Evolutionary conservation across 495 filamentous ascomycete species (phyloP), one percentile per base, ranked within the genome.

Genomic region (Trichoderma gamsii): DNA sequence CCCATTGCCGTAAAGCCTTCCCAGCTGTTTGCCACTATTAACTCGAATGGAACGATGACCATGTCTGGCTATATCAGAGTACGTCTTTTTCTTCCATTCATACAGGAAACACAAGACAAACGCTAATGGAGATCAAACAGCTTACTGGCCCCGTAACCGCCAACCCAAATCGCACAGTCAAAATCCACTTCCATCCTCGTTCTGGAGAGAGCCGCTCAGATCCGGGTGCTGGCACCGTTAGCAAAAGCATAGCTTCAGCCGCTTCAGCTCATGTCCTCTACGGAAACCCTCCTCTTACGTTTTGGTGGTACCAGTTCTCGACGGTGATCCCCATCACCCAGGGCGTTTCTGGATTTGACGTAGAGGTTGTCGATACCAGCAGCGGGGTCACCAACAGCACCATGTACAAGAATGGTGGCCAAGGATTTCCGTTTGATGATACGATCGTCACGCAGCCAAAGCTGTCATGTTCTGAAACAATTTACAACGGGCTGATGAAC

Each of bases 261-360:
- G 15, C n/a, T 12, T 41, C 44, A 23, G 63, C 23, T 12, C 59
- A 69, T 27, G 52, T 61, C 21, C 12, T 67, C 1, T 68, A 65
- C 59, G 49, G 49, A 38, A 67, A 70, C 38, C 63, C 43, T 27
- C 56, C 56, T 9, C 56, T 66, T 0, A 66, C 49, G 35, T 70
- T 64, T 12, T 59, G 56, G 25, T 64, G 25, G 23, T 70, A 70
- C 43, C 11, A 16, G 13, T 70, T 70, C 59, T 51, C 52, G 15
- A 25, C 52, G 8, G 51, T 32, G 16, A 41, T 70, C 1, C 69
- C 69, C 6, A 46, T 65, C 16, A 1, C 16, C 0, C 27, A 41
- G 8, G 69, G 69, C 13, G 41, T 70, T 21, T 70, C 69, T 11
- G 64, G 66, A 9, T 70, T 67, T 21, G 59, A 67, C 13, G 69